phyloP scores from a whole-genome alignment of 257 asterid species.

The Mentha longifolia region DNA sequence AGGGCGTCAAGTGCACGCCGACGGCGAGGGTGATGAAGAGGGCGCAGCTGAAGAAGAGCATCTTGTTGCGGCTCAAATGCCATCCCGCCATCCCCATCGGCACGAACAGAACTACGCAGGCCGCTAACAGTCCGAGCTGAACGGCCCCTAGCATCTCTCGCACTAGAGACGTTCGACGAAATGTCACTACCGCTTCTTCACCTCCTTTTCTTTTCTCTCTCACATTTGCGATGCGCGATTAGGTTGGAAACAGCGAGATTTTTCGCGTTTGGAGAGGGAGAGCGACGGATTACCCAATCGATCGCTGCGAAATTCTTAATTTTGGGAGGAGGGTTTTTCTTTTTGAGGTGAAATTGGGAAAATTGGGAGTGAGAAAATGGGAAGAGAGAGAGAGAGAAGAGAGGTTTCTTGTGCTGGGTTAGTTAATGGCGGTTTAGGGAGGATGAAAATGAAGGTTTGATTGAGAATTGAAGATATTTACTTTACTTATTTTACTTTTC shows the following conservation, averaged over 20 bases:
- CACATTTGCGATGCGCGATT: conserved; percentile 33
- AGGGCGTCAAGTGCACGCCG: conserved; percentile 88
- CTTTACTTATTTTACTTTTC: background rate
- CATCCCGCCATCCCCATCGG: conserved; percentile 99
- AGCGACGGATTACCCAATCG: conserved; percentile 38
- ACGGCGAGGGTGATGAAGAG: conserved; percentile 96
- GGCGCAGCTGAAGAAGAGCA: conserved; percentile 96
- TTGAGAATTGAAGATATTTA: background rate
- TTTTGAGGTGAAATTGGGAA: conserved; percentile 1
- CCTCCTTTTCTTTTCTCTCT: background rate
- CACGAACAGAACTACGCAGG: conserved; percentile 82
- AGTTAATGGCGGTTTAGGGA: conserved; percentile 36
- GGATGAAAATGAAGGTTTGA: conserved; percentile 16
- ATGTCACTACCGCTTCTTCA: background rate
- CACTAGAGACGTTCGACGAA: conserved; percentile 32
- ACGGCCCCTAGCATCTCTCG: conserved; percentile 80
- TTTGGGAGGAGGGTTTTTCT: conserved; percentile 12
- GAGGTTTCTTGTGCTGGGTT: conserved; percentile 3
- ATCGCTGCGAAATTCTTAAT: background rate
- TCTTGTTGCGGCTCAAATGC: conserved; percentile 95
- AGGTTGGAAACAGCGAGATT: conserved; percentile 27
- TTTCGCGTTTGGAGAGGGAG: conserved; percentile 33
- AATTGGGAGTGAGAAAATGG: background rate
- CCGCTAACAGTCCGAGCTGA: conserved; percentile 87
- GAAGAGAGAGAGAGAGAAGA: background rate